phyloP scores from a whole-genome alignment of 2,329 filamentous ascomycete species.

The Grosmannia clavigera region DNA sequence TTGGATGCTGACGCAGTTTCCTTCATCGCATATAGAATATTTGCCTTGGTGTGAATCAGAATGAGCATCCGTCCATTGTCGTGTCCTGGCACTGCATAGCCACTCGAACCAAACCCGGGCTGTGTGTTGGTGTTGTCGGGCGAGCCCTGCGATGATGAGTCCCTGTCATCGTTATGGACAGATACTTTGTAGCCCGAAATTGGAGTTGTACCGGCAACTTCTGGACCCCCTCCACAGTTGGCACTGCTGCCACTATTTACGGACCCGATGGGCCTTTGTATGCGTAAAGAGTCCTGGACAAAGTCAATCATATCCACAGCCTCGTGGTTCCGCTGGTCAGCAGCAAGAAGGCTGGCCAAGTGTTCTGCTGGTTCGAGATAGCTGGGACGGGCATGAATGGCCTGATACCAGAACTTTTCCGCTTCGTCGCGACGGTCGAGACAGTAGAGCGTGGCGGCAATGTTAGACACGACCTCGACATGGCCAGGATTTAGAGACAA shows the following conservation, averaged over 20 bases:
- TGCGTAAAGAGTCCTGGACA: constrained; percentile 61
- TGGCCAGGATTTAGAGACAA: constrained; percentile 48
- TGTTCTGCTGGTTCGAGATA: constrained; percentile 95
- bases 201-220: neutral
- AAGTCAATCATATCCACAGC: constrained; percentile 79
- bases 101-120: constrained; percentile 59
- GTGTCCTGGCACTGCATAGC: constrained; percentile 69
- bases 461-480: constrained; percentile 86
- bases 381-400: constrained; percentile 70
- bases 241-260: neutral
- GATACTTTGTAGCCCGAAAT: neutral
- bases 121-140: constrained; percentile 13
- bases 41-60: constrained; percentile 96
- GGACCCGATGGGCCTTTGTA: constrained; percentile 15
- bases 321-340: constrained; percentile 66
- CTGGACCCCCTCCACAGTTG: neutral
- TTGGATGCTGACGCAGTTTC: constrained; percentile 69
- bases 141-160: neutral
- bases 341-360: constrained; percentile 76
- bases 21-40: constrained; percentile 86
- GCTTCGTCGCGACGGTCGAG: constrained; percentile 74
- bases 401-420: constrained; percentile 70
- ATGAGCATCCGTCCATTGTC: constrained; percentile 90
- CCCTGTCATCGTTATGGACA: neutral
- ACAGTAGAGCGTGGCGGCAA: constrained; percentile 79